Conservation (phyloP, 805 yeast species). For the Yarrowia hollandica region DNA sequence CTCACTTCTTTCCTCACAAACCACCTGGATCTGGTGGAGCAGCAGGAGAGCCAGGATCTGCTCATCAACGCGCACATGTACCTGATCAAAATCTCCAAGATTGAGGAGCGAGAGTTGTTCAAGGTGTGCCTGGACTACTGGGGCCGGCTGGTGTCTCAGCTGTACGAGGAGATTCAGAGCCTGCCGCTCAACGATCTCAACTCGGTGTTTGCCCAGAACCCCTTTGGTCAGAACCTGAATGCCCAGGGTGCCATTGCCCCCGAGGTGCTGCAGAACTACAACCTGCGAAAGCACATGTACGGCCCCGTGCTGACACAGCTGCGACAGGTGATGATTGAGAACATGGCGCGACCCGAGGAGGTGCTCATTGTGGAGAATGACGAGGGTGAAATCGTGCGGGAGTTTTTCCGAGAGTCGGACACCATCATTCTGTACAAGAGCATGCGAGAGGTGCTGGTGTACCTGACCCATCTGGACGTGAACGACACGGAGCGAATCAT, state of each 20-base stretch:
- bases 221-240: constrained; percentile 41
- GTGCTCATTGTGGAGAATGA: constrained; percentile 95
- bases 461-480: constrained; percentile 92
- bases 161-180: constrained; percentile 82
- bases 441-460: constrained; percentile 93
- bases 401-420: constrained; percentile 94
- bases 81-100: constrained; percentile 78
- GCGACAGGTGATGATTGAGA: constrained; percentile 91
- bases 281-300: constrained; percentile 84
- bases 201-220: constrained; percentile 59
- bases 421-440: constrained; percentile 93
- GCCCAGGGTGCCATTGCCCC: constrained; percentile 76
- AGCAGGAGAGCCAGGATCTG: constrained; percentile 56
- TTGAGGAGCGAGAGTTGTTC: constrained; percentile 94
- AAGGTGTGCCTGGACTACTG: constrained; percentile 95
- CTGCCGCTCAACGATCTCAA: constrained; percentile 65
- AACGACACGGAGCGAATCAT: constrained; percentile 90
- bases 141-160: constrained; percentile 77
- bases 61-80: constrained; percentile 74
- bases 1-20: constrained; percentile 78
- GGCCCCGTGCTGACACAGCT: constrained; percentile 74
- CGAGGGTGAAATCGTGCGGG: constrained; percentile 98
- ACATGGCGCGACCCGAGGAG: constrained; percentile 98
- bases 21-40: constrained; percentile 61
- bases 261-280: constrained; percentile 67